Base-by-base conservation (phyloP, 2,329 filamentous ascomycete genomes). In the Fusarium camptoceras region DNA sequence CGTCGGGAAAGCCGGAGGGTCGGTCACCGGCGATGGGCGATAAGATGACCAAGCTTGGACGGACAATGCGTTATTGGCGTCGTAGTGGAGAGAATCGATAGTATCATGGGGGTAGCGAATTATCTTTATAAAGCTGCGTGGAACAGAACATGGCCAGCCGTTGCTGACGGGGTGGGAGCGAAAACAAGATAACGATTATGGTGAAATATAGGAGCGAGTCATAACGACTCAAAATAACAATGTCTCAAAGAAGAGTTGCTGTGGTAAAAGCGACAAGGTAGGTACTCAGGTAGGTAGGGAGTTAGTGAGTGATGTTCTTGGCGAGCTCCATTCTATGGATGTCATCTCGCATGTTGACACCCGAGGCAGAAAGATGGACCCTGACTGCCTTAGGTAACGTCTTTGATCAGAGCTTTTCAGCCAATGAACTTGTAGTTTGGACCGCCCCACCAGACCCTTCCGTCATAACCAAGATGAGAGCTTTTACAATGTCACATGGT, bases 301-400 rank as follows among this genome's bases (percentile, higher is more conserved):
- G 49, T 60, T 42, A 49, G 37, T 51, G 60, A 37, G 50, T 68
- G 66, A 68, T 68, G 64, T 50, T 55, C 66, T 74, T 64, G 70
- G 71, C 73, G 67, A 61, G 51, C 57, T 55, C 57, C 46, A 55
- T 55, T 48, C 44, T 42, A 37, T 37, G 59, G 53, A 64, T 75
- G 74, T 76, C 74, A 76, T 76, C 70, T 74, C 73, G 72, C 74
- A 75, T 71, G 22, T 51, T 18, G 48, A 51, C 48, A 24, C 48
- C 48, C 48, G 48, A 51, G 48, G 48, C 48, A 51, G 48, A 51
- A 51, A 51, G 48, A 59, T 28, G 11, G 27, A 22, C 61, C 61
- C 63, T 64, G 56, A 39, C 30, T n/a, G 27, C 30, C 18, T n/a
- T n/a, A n/a, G n/a, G n/a, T 25, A 50, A 37, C 48, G 30, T 37